Evolutionary conservation across 2,329 filamentous ascomycete species (phyloP), one percentile per base, ranked within the genome.

Genomic region (Phyllosticta citriasiana): DNA sequence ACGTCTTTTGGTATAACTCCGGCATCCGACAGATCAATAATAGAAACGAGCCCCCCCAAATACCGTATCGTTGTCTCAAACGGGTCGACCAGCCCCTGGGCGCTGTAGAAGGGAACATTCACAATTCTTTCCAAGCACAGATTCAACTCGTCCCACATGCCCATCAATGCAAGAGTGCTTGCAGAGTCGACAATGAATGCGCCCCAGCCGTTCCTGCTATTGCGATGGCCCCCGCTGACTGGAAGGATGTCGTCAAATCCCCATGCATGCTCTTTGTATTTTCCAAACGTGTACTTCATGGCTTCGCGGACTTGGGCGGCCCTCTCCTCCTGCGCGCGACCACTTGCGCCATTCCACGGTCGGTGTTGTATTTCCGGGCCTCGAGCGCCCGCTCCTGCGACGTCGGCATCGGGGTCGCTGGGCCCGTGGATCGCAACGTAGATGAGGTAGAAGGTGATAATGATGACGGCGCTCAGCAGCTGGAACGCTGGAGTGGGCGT

Each of bases 51-150:
- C 3, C 69, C 74, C 4, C 75, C 75, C 22, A 77, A 60, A 59
- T 77, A 77, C 47, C 74, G 67, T 40, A 73, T 76, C 1, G 74
- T 76, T 4, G 75, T 76, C 64, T 77, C 74, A 53, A 75, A 76
- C 0, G 74, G 73, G 63, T 77, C 74, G 5, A 77, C 74, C 47
- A 74, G 67, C 52, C 67, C 71, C 6, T 70, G 64, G 3, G 73
- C 63, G 10, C 62, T 66, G 25, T 65, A 67, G 57, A 77, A 77
- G 64, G 76, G 69, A 59, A 76, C 70, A 5, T 66, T 63, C 57
- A 74, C 63, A 25, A 77, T 75, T 53, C 73, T 71, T 55, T 75
- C 69, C n/a, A 77, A 62, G 8, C 68, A 71, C 50, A 70, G 65
- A 59, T 67, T 67, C 64, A 79, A 68, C 67, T 78, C 75, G 40